Evolutionary conservation across 306 rosid species (phyloP).

Genomic region (Lotus japonicus): DNA sequence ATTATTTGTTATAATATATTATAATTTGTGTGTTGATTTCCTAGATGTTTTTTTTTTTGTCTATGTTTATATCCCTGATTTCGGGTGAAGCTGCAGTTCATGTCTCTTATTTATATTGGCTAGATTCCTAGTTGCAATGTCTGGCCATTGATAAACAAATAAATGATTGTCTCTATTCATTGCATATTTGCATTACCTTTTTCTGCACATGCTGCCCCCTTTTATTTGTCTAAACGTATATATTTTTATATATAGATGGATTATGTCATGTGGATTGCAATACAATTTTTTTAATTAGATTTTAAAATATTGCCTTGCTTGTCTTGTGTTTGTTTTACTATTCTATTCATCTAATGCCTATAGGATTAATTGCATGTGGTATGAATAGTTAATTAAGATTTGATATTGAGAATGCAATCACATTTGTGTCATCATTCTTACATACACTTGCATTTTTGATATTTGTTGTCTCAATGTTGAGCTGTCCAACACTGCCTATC

Average conservation of each 20-base stretch:
- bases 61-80: background rate
- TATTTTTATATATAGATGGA: constrained; percentile 13
- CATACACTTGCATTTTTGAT: background rate
- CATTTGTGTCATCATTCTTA: background rate
- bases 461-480: background rate
- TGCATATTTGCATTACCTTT: constrained; percentile 33
- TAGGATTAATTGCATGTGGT: background rate
- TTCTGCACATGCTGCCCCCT: constrained; percentile 46
- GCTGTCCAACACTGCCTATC: constrained; percentile 12
- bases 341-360: background rate
- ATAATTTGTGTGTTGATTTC: background rate
- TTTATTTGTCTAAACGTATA: constrained; percentile 18
- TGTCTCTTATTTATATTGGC: constrained; percentile 32
- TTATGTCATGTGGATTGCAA: constrained; percentile 38
- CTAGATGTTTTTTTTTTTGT: background rate
- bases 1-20: background rate
- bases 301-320: background rate
- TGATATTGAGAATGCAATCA: background rate
- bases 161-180: constrained; percentile 46
- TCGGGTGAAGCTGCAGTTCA: background rate
- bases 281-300: background rate
- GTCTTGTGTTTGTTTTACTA: background rate
- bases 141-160: constrained; percentile 27
- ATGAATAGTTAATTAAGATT: background rate
- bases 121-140: constrained; percentile 27